A percentile compares a stretch with the other conserved stretches of the same genome.
Evolutionary conservation across 768 basidiomycete species (phyloP).

Genomic region (Daedaleopsis sinensis): DNA sequence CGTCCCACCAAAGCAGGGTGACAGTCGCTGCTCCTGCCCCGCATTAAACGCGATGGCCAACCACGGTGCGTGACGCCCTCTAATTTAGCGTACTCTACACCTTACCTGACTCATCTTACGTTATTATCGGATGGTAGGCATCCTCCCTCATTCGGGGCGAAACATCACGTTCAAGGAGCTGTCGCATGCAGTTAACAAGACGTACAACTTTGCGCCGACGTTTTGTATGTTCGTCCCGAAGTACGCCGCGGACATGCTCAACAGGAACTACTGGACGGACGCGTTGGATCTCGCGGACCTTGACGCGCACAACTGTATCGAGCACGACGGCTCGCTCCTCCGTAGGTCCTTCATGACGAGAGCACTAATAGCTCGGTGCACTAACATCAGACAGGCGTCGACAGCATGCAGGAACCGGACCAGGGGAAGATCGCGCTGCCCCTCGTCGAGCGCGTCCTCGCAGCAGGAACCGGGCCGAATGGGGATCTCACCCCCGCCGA

Average conservation of each 20-base stretch:
- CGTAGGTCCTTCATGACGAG: conserved; percentile 41
- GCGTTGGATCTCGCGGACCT: conserved; percentile 69
- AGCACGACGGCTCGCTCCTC: conserved; percentile 66
- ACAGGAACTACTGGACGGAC: conserved; percentile 57
- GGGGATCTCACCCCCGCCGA: conserved; percentile 55
- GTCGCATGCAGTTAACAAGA: conserved; percentile 45
- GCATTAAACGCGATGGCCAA: conserved; percentile 83
- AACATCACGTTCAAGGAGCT: conserved; percentile 63
- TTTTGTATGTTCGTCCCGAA: conserved; percentile 73
- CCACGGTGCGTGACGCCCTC: conserved; percentile 53
- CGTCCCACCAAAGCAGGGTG: conserved; percentile 55
- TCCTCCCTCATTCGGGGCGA: conserved; percentile 64
- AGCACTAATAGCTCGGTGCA: too few relatives aligned
- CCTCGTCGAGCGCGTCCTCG: conserved; percentile 59
- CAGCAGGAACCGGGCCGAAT: conserved; percentile 57
- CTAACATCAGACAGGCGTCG: conserved; percentile 57
- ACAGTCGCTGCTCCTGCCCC: conserved; percentile 76
- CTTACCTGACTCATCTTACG: too few relatives aligned
- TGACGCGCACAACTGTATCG: conserved; percentile 74
- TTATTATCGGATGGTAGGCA: conserved; percentile 27
- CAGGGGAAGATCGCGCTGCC: conserved; percentile 54
- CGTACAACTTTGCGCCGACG: conserved; percentile 72
- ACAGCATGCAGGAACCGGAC: conserved; percentile 47
- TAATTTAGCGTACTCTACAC: too few relatives aligned
- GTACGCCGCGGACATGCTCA: conserved; percentile 59